Percentiles rank a stretch among this genome's conserved stretches.
Evolutionary conservation across 208 protist genomes (phyloP).

Genomic region (Wallacemonas sp.): DNA sequence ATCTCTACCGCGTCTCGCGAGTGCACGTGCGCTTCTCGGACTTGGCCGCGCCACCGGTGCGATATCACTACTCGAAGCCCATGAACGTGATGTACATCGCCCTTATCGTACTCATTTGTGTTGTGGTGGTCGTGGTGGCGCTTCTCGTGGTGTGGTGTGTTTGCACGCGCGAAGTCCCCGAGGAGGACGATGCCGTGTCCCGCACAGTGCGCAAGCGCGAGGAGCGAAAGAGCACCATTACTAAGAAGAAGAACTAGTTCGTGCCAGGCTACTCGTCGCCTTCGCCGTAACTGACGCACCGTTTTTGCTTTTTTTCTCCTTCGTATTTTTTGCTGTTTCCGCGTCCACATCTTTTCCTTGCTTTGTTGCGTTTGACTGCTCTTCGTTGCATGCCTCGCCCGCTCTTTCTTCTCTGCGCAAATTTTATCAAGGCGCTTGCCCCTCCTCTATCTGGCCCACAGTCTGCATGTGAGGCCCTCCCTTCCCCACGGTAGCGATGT

Average conservation of each 20-base stretch:
- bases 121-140: conserved; percentile 15
- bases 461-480: not conserved
- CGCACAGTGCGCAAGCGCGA: conserved; percentile 19
- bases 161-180: conserved; percentile 21
- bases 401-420: not conserved
- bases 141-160: conserved; percentile 37
- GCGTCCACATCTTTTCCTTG: too few relatives aligned
- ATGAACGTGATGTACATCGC: conserved; percentile 32
- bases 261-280: too few relatives aligned
- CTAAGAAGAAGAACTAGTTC: conserved; percentile 8
- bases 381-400: too few relatives aligned
- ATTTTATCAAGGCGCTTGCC: not conserved
- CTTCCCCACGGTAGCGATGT: not conserved
- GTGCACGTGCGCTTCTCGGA: conserved; percentile 47
- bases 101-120: conserved; percentile 20
- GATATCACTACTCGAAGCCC: conserved; percentile 21
- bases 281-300: not conserved
- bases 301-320: conserved; percentile 1
- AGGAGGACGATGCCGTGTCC: conserved; percentile 31
- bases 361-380: too few relatives aligned
- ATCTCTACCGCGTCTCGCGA: conserved; percentile 26
- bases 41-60: conserved; percentile 8
- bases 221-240: not conserved
- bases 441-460: not conserved
- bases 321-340: not conserved